Percentiles rank a stretch among this genome's conserved stretches.
Conservation (phyloP, 192 early-diverging fungal genomes). For the Coemansia biformis region DNA sequence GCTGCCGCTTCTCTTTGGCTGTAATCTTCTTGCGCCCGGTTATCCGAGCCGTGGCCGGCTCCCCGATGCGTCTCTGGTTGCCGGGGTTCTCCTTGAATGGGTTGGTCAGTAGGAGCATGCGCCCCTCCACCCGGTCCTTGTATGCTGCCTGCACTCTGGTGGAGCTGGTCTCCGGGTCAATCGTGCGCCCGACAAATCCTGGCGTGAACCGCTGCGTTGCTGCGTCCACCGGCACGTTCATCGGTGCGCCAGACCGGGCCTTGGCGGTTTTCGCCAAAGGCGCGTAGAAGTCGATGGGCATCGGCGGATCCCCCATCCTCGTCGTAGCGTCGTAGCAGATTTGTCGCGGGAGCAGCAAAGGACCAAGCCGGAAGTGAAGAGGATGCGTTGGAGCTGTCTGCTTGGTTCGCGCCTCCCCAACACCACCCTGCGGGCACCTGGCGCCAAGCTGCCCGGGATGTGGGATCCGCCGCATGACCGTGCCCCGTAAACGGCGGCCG, state of each 20-base stretch:
- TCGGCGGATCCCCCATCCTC: too few relatives aligned
- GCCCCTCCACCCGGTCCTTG: constrained; percentile 32
- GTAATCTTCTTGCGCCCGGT: constrained; percentile 56
- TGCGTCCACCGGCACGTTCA: constrained; percentile 21
- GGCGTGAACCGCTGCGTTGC: constrained; percentile 19
- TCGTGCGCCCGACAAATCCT: constrained; percentile 18
- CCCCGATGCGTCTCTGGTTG: constrained; percentile 6
- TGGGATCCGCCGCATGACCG: too few relatives aligned
- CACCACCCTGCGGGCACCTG: too few relatives aligned
- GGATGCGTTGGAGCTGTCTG: too few relatives aligned
- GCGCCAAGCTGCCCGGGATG: too few relatives aligned
- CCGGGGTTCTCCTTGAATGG: constrained; percentile 23
- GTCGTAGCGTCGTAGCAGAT: too few relatives aligned
- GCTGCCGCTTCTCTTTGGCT: constrained; percentile 53
- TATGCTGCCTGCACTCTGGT: constrained; percentile 9
- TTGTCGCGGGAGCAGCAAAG: too few relatives aligned
- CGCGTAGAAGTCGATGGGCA: constrained; percentile 21
- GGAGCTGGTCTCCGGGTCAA: constrained; percentile 17
- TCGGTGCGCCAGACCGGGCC: constrained; percentile 17
- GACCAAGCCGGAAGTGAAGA: too few relatives aligned
- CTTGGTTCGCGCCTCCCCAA: too few relatives aligned
- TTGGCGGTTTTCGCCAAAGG: constrained; percentile 14
- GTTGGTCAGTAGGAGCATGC: constrained; percentile 36
- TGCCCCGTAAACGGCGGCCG: too few relatives aligned
- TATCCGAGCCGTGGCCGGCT: constrained; percentile 1